These are phyloP conservation scores for Rhypophila decipiens DNA, from an alignment of 495 filamentous ascomycete species.

Conservation along the genomic window DNA sequence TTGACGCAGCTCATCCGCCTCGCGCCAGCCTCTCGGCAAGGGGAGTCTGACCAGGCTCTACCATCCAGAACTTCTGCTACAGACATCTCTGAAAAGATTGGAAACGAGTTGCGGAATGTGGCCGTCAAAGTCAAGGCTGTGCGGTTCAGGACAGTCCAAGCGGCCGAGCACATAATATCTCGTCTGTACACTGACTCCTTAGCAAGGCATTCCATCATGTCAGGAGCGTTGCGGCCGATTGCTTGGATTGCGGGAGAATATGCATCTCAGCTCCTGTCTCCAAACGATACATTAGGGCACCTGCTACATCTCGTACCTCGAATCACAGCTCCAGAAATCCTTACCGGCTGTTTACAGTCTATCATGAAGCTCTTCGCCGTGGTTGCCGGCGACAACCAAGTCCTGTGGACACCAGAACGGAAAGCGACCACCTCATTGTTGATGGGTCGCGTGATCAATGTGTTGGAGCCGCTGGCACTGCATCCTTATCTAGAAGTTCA, in stretches of 20 bases:
- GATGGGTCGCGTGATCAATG: constrained; percentile 70
- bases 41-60: constrained; percentile 28
- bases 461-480: constrained; percentile 66
- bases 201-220: constrained; percentile 28
- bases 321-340: constrained; percentile 48
- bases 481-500: constrained; percentile 94
- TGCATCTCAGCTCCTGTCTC: constrained; percentile 56
- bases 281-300: constrained; percentile 61
- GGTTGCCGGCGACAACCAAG: constrained; percentile 51
- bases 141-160: constrained; percentile 65
- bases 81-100: constrained; percentile 66
- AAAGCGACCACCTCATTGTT: constrained; percentile 67
- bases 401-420: constrained; percentile 55
- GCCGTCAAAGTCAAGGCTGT: constrained; percentile 86
- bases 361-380: constrained; percentile 73
- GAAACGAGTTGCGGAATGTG: constrained; percentile 77
- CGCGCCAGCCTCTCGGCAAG: constrained; percentile 46
- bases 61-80: constrained; percentile 19
- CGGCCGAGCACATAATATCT: constrained; percentile 71
- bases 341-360: constrained; percentile 79
- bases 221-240: constrained; percentile 61
- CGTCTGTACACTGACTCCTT: constrained; percentile 37
- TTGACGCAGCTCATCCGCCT: constrained; percentile 73
- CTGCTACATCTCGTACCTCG: constrained; percentile 62
- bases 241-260: constrained; percentile 90